Evolutionary conservation across 192 early-diverging fungal species (phyloP), one percentile per base, ranked within the genome.

Genomic region (Radiomyces spectabilis): DNA sequence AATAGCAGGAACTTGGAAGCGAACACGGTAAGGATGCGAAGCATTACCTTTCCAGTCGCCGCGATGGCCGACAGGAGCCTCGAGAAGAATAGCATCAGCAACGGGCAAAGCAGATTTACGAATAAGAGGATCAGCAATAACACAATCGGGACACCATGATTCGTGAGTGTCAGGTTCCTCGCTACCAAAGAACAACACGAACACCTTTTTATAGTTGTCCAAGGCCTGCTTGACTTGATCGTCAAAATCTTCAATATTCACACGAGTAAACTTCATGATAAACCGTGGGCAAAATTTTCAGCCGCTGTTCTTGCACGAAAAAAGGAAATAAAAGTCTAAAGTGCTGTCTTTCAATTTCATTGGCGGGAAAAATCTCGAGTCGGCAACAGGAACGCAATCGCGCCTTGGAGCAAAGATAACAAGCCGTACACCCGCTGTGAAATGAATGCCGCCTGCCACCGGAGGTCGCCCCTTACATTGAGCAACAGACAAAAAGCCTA

Each of bases 111-210:
- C 18, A 3, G 51, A 42, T 41, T 63, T 67, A 30, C 65, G 65
- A 33, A 76, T 52, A n/a, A 74, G 25, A 12, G 74, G 74, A 51
- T 69, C 67, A 33, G 74, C 71, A 57, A 66, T 66, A 15, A 73
- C 71, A 55, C 74, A 76, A 47, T 76, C 74, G 15, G 74, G 71
- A 40, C 74, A 76, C 74, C 74, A 76, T n/a, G 67, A 73, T 38
- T 73, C 47, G 22, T 65, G 54, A 5, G 72, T 74, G 24, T 43
- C 50, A 9, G 59, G 38, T 15, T 60, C 55, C 38, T 73, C 74
- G 1, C 63, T 76, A 63, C 72, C 72, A 46, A 72, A 74, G 39
- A 74, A 67, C 25, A 68, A 38, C 3, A 72, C 69, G 54, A 68
- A 74, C 1, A 72, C 49, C 15, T 50, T 41, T 46, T 64, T 57